Base-by-base conservation (phyloP, 2,329 filamentous ascomycete genomes). In the Monosporascus sp. region DNA sequence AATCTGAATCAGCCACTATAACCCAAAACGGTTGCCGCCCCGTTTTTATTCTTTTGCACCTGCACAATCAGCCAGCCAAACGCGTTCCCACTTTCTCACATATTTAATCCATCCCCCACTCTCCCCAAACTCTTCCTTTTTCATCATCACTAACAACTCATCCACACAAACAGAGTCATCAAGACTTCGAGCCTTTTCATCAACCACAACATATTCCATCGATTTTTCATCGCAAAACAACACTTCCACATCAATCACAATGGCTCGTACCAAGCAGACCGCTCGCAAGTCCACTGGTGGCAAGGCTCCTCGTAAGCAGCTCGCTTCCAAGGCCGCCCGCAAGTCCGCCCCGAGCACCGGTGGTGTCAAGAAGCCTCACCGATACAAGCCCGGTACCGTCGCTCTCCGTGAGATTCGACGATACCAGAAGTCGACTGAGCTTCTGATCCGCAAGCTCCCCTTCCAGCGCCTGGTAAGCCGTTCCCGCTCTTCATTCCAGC, bases 371-470 rank as follows among this genome's bases (percentile, higher is more conserved):
- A 94, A 94, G 88, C 89, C 89, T 77, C 89, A 92, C 80, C 83
- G 89, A 70, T 78, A 92, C 75, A 92, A 91, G 88, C 89, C 89
- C 71, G 88, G 88, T 83, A 96, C 94, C 72, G 89, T 96, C 78
- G 93, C 93, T 83, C 88, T 97, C 69, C 90, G 91, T 84, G 94
- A 99, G 81, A 99, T 99, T 69, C 88, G 93, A 82, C 88, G 89
- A 71, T 97, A 97, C 82, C 93, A 97, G 81, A 96, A 96, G 81
- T 91, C 88, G 61, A 97, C 93, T 50, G 92, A 97, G 79, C 86
- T 99, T 50, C 80, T 99, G 67, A 91, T 99, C 77, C 87, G 90
- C 78, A 97, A 97, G 83, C 87, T 97, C 60, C 94, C 94, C 58
- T 99, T 99, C 82, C 91, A 97, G 80, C 89, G 94, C 74, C 81